Base-by-base conservation (phyloP, 306 rosid genomes). In the Cicer bijugum region DNA sequence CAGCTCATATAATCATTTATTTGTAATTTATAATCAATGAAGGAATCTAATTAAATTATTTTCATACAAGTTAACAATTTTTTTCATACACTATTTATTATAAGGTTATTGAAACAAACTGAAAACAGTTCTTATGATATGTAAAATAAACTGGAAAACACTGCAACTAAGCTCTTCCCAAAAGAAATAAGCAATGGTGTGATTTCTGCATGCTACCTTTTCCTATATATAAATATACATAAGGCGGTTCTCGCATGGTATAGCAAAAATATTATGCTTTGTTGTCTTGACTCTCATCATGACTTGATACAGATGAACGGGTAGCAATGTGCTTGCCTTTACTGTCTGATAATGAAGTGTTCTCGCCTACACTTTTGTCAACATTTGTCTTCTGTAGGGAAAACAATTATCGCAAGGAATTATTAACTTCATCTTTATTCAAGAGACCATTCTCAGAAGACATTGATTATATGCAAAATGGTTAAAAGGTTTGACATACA, bases 241-340 rank as follows among this genome's bases (percentile, higher is more conserved):
- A 19, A 48, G 66, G 39, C 45, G 9, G 66, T 80, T 16, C 8
- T 64, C 37, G 60, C 65, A 80, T 67, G 15, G 52, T 74, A 75
- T 71, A 59, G 19, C 67, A 17, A 74, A 33, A 12, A 39, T 38
- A 50, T 72, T 44, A 80, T 51, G 50, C 39, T 75, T 48, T 51
- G 61, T 6, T 28, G 56, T 45, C 80, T 61, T 69, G 53, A 69
- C 55, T 69, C 48, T 58, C 80, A 8, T 48, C 79, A 8, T 66
- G 74, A 53, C n/a, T 8, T 45, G 78, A 55, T 19, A 17, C 64
- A 47, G 85, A 75, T 8, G 88, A 80, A 9, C 84, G 44, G 52
- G 78, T 35, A 16, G 81, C 86, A 12, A 80, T 62, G 9, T 57
- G 53, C 85, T 87, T 87, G 75, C 84, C 96, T 84, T 78, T 86